Base-by-base conservation (phyloP, 2,329 filamentous ascomycete species). In the Colletotrichum spinosum region DNA sequence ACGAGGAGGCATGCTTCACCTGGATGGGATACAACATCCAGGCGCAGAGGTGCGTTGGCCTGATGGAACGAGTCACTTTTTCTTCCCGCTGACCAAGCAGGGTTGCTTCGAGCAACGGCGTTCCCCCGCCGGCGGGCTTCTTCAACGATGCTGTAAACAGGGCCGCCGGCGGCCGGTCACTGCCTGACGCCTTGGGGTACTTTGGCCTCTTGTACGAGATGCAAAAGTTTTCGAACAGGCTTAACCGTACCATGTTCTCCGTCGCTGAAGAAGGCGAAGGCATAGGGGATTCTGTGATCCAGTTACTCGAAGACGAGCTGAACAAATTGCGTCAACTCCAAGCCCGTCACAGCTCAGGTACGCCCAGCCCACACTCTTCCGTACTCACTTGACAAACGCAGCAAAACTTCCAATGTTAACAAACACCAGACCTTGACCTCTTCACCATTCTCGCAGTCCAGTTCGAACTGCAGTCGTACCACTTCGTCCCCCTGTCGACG, bases 21-120 rank as follows among this genome's bases (percentile, higher is more conserved):
- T 87, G 85, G 85, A 77, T 83, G 2, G 83, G 82, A 1, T 83
- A 83, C 67, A 86, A 84, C 33, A 82, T 85, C 12, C 75, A 86
- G 8, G 78, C 82, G 1, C 84, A 87, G 66, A 80, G 80, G 82
- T 84, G 70, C 3, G 70, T 9, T 37, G 12, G 10, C 15, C 1
- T 15, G 8, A 33, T 15, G 34, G 38, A 8, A 34, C n/a, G 8
- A 17, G 44, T 12, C 10, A 10, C 4, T 25, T 52, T 37, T 34
- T 48, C n/a, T 15, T 34, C 25, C 69, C 70, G 7, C 72, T 74
- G 34, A 68, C 55, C 8, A 38, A 33, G 1, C 52, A 80, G 78
- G 53, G 72, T 78, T 35, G 73, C 80, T 4, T 79, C 82, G 4
- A 79, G 76, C 44, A 77, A 80, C 25, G 85, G 85, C 1, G 75